A percentile compares a stretch with the other conserved stretches of the same genome.
phyloP scores from a whole-genome alignment of 106 monocot species.

The Hemerocallis citrina region DNA sequence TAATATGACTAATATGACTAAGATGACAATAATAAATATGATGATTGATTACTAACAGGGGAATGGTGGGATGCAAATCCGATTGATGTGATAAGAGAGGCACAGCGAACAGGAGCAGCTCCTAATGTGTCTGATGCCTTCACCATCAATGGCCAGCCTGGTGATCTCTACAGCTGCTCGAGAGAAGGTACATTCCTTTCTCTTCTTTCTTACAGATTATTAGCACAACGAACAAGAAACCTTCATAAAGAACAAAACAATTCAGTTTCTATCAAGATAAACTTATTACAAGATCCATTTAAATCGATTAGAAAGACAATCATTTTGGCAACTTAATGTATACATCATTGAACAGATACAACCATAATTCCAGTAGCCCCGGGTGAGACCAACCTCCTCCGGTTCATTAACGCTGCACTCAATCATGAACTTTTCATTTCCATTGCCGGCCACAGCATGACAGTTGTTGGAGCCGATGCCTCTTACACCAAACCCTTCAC shows the following conservation, averaged over 20 bases:
- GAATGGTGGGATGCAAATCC: constrained; percentile 14
- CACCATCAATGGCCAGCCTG: constrained; percentile 18
- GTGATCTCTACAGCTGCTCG: constrained; percentile 14
- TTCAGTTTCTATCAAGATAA: neutral
- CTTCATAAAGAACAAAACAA: neutral
- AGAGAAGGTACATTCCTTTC: neutral
- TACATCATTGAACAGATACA: constrained; percentile 23
- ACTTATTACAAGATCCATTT: no score
- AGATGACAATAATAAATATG: no score
- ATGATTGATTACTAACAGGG: neutral
- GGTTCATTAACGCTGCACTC: constrained; percentile 60
- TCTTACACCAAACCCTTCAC: constrained; percentile 46
- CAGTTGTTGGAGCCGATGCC: constrained; percentile 52
- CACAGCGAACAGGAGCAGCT: constrained; percentile 4
- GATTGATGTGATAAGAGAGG: constrained; percentile 2
- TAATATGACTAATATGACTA: no score
- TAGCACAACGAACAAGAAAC: neutral
- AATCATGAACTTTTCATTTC: constrained; percentile 47
- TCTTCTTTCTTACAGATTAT: neutral
- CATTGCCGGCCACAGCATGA: constrained; percentile 49
- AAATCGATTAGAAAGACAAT: no score
- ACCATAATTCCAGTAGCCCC: constrained; percentile 22
- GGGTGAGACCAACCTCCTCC: constrained; percentile 37
- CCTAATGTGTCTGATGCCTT: constrained; percentile 9
- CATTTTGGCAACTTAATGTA: no score